Evolutionary conservation across 1,284 basidiomycete species (phyloP).

Genomic region (Cutaneotrichosporon curvatum): DNA sequence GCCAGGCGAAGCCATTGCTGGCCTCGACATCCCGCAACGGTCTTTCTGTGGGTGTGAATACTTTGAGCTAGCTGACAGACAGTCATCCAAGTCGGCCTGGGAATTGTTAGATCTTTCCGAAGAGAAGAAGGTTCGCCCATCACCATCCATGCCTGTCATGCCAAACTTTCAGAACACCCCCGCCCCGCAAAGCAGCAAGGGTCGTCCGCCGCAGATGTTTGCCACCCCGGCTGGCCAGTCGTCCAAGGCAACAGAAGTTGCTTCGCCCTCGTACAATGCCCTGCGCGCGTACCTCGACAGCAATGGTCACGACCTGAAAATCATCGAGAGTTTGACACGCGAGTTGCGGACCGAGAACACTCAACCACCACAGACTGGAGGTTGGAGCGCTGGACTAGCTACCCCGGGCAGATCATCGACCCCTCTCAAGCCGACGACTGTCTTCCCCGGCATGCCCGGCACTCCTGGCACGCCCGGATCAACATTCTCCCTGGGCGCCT

Average conservation of each 20-base stretch:
- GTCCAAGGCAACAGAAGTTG: neutral
- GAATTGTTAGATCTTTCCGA: slow-evolving; percentile 2
- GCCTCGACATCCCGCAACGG: neutral
- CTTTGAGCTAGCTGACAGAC: neutral
- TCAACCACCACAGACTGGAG: slow-evolving; percentile 1
- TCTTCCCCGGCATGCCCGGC: neutral
- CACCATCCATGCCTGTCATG: slow-evolving; percentile 7
- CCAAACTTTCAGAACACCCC: neutral
- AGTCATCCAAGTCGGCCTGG: slow-evolving; percentile 9
- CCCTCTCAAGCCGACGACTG: too few relatives aligned
- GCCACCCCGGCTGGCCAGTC: slow-evolving; percentile 1
- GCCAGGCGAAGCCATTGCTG: slow-evolving; percentile 12
- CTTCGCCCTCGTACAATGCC: slow-evolving; percentile 20
- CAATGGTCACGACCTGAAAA: slow-evolving; percentile 23
- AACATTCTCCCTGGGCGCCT: slow-evolving; percentile 12
- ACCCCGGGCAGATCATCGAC: neutral
- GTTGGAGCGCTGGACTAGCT: slow-evolving; percentile 21
- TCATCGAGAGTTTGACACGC: slow-evolving; percentile 30
- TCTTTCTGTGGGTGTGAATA: neutral
- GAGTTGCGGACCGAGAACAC: slow-evolving; percentile 23
- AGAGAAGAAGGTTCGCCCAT: slow-evolving; percentile 4
- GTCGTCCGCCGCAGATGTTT: neutral
- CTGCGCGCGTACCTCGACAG: slow-evolving; percentile 31
- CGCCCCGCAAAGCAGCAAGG: neutral
- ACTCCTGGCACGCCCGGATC: slow-evolving; percentile 16